Evolutionary conservation across 1,139 yeast genomes (phyloP).

Genomic region (Saccharomyces uvarum): DNA sequence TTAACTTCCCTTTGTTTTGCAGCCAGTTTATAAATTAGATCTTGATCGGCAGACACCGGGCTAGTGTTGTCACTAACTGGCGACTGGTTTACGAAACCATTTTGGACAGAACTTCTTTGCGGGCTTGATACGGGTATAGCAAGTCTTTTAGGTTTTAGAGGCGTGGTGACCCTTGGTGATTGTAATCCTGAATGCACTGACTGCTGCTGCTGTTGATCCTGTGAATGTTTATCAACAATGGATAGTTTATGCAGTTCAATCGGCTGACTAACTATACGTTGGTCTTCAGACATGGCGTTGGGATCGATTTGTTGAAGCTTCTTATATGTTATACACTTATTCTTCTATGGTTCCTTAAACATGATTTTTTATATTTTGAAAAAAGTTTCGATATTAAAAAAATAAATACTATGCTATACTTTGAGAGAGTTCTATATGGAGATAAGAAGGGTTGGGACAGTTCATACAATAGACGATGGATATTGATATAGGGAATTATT

Average conservation of each 20-base stretch:
- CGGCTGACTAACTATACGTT: constrained; percentile 30
- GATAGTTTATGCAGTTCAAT: constrained; percentile 30
- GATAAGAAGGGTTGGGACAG: background rate
- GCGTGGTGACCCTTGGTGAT: background rate
- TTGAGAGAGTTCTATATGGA: background rate
- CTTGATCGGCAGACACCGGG: constrained; percentile 5
- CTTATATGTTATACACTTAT: background rate
- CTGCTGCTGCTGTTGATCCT: background rate
- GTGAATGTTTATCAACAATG: constrained; percentile 18
- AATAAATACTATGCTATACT: background rate
- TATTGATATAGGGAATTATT: constrained; percentile 14
- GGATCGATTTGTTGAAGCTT: background rate
- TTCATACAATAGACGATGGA: constrained; percentile 1
- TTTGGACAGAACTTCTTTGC: background rate
- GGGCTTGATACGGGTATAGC: constrained; percentile 4
- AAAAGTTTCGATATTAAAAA: background rate
- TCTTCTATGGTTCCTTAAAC: background rate
- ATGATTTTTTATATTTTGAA: background rate
- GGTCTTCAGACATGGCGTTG: constrained; percentile 10
- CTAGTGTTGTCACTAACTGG: background rate
- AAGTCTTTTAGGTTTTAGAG: background rate
- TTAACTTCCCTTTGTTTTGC: constrained; percentile 39
- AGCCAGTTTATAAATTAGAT: constrained; percentile 35
- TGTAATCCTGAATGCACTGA: background rate
- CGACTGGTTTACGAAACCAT: background rate